Percentiles rank a stretch among this genome's conserved stretches.
Conservation (phyloP, 2,329 filamentous ascomycete species). For the Rachicladosporium sp. region DNA sequence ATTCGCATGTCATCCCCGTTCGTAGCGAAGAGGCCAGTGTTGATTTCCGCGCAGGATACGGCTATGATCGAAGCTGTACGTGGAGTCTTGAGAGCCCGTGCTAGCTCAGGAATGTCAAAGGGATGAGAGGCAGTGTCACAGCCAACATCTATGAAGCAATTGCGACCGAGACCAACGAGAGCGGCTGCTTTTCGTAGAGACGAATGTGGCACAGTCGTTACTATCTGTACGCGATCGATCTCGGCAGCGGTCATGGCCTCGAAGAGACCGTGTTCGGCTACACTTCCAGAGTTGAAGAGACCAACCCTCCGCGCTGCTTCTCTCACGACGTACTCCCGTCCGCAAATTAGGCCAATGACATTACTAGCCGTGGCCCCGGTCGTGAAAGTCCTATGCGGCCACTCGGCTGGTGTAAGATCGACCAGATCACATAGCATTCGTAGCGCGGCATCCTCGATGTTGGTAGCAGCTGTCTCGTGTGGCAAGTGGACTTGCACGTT, state of each 20-base stretch:
- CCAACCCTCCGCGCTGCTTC: conserved; percentile 27
- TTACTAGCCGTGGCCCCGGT: conserved; percentile 60
- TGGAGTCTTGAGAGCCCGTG: conserved; percentile 43
- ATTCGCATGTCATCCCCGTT: conserved; percentile 45
- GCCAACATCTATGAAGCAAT: conserved; percentile 50
- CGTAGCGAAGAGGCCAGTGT: conserved; percentile 71
- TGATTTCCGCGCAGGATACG: conserved; percentile 80
- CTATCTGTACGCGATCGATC: conserved; percentile 56
- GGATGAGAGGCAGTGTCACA: conserved; percentile 49
- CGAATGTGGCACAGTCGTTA: conserved; percentile 75
- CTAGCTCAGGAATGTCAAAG: conserved; percentile 55
- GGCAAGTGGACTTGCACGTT: conserved; percentile 76
- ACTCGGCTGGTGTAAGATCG: conserved; percentile 40
- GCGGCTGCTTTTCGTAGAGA: conserved; percentile 74
- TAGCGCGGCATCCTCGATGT: conserved; percentile 62
- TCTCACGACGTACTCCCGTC: conserved; percentile 53
- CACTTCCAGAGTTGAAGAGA: conserved; percentile 25
- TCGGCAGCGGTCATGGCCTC: conserved; percentile 52
- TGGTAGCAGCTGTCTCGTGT: conserved; percentile 59
- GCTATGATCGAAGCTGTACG: conserved; percentile 58
- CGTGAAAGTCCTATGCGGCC: conserved; percentile 69
- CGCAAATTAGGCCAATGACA: conserved; percentile 54
- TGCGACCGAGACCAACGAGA: conserved; percentile 64
- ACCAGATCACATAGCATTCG: conserved; percentile 58
- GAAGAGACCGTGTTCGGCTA: conserved; percentile 59